Evolutionary conservation across 805 yeast species (phyloP), one percentile per base, ranked within the genome.

Genomic region (Wickerhamomyces queroliae): DNA sequence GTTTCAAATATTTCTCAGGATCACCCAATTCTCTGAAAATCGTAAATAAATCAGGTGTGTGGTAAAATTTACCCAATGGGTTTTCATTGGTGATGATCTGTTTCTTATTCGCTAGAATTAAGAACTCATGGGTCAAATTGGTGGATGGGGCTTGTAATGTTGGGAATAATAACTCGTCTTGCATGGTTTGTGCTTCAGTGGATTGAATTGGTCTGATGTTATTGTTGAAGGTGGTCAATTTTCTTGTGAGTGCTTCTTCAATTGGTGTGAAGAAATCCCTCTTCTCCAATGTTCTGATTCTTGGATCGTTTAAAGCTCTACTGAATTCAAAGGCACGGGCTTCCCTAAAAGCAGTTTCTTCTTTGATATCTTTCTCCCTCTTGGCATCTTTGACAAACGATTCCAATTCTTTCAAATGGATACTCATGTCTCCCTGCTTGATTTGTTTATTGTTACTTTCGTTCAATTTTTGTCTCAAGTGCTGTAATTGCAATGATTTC

Each of bases 291-390:
- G 75, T 57, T 33, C 70, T 54, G 7, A 69, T 62, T n/a, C 61
- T 49, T 10, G 42, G 38, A 15, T 58, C 50, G 29, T 50, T 47
- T 47, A 62, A 58, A 31, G 64, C 58, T 27, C 49, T 62, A 30
- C 74, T 66, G 74, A 77, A 74, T 38, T 76, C 81, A 43, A 62
- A 76, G 0, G 82, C 79, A 30, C 67, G 65, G 28, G 62, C 52
- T 35, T 70, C 72, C 27, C 78, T 66, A 49, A 74, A 75, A 30
- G 62, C 50, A 28, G 62, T 62, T 41, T 74, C 74, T 27, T 69
- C 69, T 24, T 62, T 63, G 16, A 46, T 35, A 18, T 67, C 68
- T 39, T 62, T 63, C 16, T 61, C 58, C 15, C 53, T 53, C 42
- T 73, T 72, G 4, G 78, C 72, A 7, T 62, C 56, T 33, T 62